Base-by-base conservation (phyloP, 2,329 filamentous ascomycete genomes). In the Fonsecaea nubica region DNA sequence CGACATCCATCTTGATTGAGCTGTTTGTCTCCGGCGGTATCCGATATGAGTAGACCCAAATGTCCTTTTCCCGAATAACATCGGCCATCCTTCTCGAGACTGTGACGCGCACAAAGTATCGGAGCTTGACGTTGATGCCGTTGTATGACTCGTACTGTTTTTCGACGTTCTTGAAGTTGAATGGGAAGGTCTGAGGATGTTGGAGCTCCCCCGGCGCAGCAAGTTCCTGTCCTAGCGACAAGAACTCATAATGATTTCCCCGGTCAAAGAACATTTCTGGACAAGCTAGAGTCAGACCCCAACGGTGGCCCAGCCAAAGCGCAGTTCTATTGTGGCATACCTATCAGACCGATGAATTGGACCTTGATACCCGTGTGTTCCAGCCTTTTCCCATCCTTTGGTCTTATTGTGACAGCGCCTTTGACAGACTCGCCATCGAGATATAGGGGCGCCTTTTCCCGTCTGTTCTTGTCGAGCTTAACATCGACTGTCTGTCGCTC, bases 61-160 rank as follows among this genome's bases (percentile, higher is more conserved):
- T 91, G 80, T 99, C 96, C 86, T 99, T 99, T 82, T 99, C 96
- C 74, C 96, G 91, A 75, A 98, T 92, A 65, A 99, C 94, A 77
- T 99, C 95, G 74, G 93, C 92, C 93, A 99, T 98, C 78, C 95
- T 89, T 75, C 95, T 89, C 59, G 93, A 96, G 56, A 99, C 95
- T 40, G 95, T 99, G 73, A 98, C 95, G 74, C 93, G 91, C 65
- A 98, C 90, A 81, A 98, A 98, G 87, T 99, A 99, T 74, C 95
- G 93, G 78, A 99, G 87, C 84, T 97, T 96, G 76, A 99, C 95
- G 78, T 99, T 99, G 87, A 99, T 99, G 77, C 95, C 95, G 78
- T 97, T 96, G 86, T 99, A 99, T 72, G 93, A 97, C 82, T 99
- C 96, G 85, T 99, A 99, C 80, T 96, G 93, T 85, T 99, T 99